phyloP scores from a whole-genome alignment of 2,329 filamentous ascomycete genomes.

The Penicillium oxalicum region DNA sequence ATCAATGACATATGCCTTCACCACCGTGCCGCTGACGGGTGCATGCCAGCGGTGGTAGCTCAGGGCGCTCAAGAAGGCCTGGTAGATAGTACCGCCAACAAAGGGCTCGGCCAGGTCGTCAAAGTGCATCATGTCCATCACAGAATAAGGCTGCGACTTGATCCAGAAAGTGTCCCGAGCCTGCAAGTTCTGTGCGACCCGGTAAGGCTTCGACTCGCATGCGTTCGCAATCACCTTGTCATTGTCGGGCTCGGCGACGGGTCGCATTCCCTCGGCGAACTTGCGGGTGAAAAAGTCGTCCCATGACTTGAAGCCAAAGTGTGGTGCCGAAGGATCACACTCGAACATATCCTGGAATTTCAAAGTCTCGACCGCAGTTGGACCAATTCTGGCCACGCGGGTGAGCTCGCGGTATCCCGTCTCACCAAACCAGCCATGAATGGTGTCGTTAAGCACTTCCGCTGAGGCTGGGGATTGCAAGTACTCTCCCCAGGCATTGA shows the following conservation, averaged over 20 bases:
- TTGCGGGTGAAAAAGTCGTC: slow-evolving; percentile 63
- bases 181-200: slow-evolving; percentile 46
- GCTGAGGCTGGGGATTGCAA: slow-evolving; percentile 50
- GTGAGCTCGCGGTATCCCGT: slow-evolving; percentile 43
- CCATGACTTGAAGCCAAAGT: slow-evolving; percentile 59
- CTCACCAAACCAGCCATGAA: slow-evolving; percentile 52
- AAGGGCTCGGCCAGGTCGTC: slow-evolving; percentile 51
- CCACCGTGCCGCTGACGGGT: slow-evolving; percentile 58
- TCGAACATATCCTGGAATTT: slow-evolving; percentile 28
- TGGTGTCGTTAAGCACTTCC: slow-evolving; percentile 40
- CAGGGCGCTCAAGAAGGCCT: slow-evolving; percentile 62
- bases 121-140: slow-evolving; percentile 57
- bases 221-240: slow-evolving; percentile 54
- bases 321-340: slow-evolving; percentile 21
- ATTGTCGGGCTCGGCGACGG: slow-evolving; percentile 50
- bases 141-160: slow-evolving; percentile 63
- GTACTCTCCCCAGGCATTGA: slow-evolving; percentile 52
- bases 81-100: slow-evolving; percentile 60
- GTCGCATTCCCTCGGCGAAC: slow-evolving; percentile 51
- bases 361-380: slow-evolving; percentile 13
- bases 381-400: slow-evolving; percentile 19
- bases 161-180: slow-evolving; percentile 60
- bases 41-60: slow-evolving; percentile 69
- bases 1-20: slow-evolving; percentile 52
- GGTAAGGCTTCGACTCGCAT: slow-evolving; percentile 59